A percentile compares a stretch with the other conserved stretches of the same genome.
phyloP scores from a whole-genome alignment of 495 filamentous ascomycete species.

The Podospora anserina region DNA sequence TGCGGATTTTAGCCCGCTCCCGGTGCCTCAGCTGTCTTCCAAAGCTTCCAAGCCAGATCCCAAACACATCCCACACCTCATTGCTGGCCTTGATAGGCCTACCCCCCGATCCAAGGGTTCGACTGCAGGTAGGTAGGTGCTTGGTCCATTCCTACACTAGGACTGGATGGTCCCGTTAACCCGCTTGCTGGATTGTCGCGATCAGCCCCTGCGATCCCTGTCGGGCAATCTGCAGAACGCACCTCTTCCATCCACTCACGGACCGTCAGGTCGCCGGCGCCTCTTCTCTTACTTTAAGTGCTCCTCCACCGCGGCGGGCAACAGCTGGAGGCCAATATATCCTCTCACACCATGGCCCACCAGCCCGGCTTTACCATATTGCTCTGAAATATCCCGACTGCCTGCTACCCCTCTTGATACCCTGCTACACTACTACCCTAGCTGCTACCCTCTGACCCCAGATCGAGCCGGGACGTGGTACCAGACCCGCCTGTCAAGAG shows the following conservation, averaged over 20 bases:
- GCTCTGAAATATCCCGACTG: constrained; percentile 34
- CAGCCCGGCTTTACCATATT: constrained; percentile 38
- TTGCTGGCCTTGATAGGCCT: constrained; percentile 20
- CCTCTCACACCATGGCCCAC: constrained; percentile 32
- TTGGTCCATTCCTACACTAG: constrained; percentile 14
- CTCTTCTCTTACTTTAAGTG: constrained; percentile 24
- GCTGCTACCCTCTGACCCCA: constrained; percentile 11
- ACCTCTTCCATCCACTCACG: constrained; percentile 20
- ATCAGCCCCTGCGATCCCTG: constrained; percentile 33
- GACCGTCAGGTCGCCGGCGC: constrained; percentile 5
- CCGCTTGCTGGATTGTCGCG: constrained; percentile 31
- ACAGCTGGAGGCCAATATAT: constrained; percentile 20
- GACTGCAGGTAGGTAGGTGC: background rate
- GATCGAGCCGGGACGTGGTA: constrained; percentile 10
- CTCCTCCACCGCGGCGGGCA: constrained; percentile 24
- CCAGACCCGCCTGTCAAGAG: constrained; percentile 22
- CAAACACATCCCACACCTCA: constrained; percentile 24
- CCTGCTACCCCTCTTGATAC: constrained; percentile 17
- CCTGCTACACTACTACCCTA: no score
- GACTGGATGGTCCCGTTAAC: constrained; percentile 24
- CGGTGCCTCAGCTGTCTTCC: constrained; percentile 19
- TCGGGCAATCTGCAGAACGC: constrained; percentile 29
- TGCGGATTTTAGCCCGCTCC: constrained; percentile 17
- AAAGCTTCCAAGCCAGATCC: constrained; percentile 29
- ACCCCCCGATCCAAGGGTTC: constrained; percentile 12